phyloP scores from a whole-genome alignment of 495 filamentous ascomycete genomes.

The Xylaria curta region DNA sequence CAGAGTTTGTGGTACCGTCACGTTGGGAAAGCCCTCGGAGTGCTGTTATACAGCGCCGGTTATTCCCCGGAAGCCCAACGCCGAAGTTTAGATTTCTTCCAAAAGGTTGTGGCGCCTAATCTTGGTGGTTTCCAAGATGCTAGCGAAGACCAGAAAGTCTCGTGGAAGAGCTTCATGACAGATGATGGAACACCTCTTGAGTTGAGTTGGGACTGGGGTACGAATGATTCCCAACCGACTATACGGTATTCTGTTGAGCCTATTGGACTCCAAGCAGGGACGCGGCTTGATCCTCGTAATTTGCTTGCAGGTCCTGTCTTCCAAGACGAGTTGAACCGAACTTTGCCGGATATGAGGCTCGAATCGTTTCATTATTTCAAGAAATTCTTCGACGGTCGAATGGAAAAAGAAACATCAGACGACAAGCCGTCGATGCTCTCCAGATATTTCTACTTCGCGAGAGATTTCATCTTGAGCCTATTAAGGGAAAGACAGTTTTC shows the following conservation, averaged over 20 bases:
- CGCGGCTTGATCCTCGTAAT: conserved; percentile 38
- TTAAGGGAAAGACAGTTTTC: conserved; percentile 7
- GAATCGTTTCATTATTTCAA: conserved; percentile 32
- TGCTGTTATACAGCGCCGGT: conserved; percentile 4
- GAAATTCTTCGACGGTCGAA: conserved; percentile 1
- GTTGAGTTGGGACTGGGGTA: conserved; percentile 45
- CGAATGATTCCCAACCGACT: conserved; percentile 6
- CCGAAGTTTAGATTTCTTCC: not conserved
- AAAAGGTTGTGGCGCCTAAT: not conserved
- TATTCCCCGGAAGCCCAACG: conserved; percentile 9
- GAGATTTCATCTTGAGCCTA: not conserved
- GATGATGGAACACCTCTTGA: conserved; percentile 47
- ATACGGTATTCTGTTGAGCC: conserved; percentile 45
- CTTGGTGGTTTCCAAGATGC: not conserved
- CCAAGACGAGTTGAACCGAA: conserved; percentile 15
- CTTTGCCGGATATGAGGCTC: conserved; percentile 28
- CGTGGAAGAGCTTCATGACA: conserved; percentile 49
- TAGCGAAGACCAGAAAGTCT: not conserved
- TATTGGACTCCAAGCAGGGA: conserved; percentile 36
- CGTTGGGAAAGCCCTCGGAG: not conserved
- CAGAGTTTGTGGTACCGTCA: conserved; percentile 8
- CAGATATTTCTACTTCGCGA: not conserved
- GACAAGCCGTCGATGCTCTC: not conserved
- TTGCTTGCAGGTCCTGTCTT: conserved; percentile 22
- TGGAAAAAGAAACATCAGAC: not conserved